Evolutionary conservation across 1,139 yeast genomes (phyloP), one percentile per base, ranked within the genome.

Genomic region (Debaryomyces sp.): DNA sequence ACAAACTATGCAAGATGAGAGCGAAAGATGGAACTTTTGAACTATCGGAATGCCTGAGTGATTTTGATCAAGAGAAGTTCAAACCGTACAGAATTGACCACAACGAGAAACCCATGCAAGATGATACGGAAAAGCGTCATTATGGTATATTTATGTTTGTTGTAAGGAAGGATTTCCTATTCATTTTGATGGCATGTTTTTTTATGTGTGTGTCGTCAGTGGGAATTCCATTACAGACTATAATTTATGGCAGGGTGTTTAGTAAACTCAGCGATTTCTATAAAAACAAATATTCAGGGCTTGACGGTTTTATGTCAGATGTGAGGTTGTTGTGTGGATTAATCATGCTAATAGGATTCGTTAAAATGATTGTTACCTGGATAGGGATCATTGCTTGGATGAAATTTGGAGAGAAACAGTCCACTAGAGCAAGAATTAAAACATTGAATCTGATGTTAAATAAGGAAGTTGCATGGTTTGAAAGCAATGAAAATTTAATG

Each of bases 351-450:
- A 63, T 86, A 2, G 96, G 92, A 3, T 74, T 75, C 0, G 82
- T 74, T 0, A 71, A 81, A 33, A 67, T 81, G 51, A 54, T 82
- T 0, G 61, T 80, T 13, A 75, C 78, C 17, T 85, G 89, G 85
- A 44, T 73, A 0, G 81, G 87, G 24, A 73, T 87, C 5, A 63
- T 77, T 1, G 55, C 74, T 0, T 91, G 96, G 89, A 81, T 86
- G 77, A 62, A 70, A 23, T 73, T 87, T 49, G 96, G 97, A 2
- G 96, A 89, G 63, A 67, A 71, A 15, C 92, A 88, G 54, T 89
- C 84, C 41, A 58, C 68, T 9, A 68, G 86, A 37, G 85, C 88
- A 0, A 71, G 97, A 46, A 48, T 53, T 1, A 49, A 52, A 6
- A 55, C 87, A 5, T 75, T 77, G 43, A 49, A 57, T 1, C 62